phyloP scores from a whole-genome alignment of 352 stramenopile species.

The Phytopythium chamaehyphon region DNA sequence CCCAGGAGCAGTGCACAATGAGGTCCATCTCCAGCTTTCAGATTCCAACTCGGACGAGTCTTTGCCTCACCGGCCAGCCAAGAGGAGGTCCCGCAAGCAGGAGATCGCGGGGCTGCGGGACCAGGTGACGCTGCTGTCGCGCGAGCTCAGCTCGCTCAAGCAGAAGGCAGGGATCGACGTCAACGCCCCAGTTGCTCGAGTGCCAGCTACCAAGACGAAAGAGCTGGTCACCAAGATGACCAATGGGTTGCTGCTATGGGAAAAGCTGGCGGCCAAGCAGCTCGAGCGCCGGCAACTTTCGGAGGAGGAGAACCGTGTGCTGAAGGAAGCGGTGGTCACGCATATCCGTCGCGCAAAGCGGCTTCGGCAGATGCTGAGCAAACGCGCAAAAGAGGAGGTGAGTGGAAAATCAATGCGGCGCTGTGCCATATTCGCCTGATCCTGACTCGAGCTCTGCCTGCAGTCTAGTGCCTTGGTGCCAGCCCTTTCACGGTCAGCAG shows the following conservation, averaged over 20 bases:
- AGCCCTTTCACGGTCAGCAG: too few relatives aligned
- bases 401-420: too few relatives aligned
- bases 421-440: too few relatives aligned
- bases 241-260: not conserved
- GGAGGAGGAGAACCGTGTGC: conserved; percentile 1
- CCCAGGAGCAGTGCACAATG: too few relatives aligned
- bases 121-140: not conserved
- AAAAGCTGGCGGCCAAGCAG: not conserved
- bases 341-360: conserved; percentile 1
- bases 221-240: not conserved
- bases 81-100: not conserved
- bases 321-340: not conserved
- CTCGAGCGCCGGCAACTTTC: not conserved
- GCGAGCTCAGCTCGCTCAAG: conserved; percentile 1
- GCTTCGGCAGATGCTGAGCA: not conserved
- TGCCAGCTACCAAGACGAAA: not conserved
- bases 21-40: not conserved
- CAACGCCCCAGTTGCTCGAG: not conserved
- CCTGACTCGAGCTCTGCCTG: too few relatives aligned
- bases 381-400: conserved; percentile 1
- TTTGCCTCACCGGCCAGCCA: not conserved
- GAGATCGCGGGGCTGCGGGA: not conserved
- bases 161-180: conserved; percentile 2
- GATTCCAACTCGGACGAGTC: not conserved
- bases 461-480: too few relatives aligned